Evolutionary conservation across 2,329 filamentous ascomycete species (phyloP).

Genomic region (Triangularia setosa): DNA sequence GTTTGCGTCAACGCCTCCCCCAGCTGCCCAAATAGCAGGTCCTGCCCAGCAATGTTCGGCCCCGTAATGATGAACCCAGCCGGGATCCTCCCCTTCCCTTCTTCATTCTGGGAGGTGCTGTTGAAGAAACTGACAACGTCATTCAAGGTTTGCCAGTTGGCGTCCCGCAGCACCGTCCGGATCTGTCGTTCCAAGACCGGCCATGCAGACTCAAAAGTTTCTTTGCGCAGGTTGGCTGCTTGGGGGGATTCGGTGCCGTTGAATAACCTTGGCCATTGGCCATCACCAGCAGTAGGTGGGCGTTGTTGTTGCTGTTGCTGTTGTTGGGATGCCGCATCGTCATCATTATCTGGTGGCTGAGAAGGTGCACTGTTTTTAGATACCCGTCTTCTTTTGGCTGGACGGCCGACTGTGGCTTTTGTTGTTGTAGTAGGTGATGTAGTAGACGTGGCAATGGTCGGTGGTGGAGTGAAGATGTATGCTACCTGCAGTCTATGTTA

Average conservation of each 20-base stretch:
- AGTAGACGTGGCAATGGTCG: conserved; percentile 31
- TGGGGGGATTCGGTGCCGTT: conserved; percentile 49
- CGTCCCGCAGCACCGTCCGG: conserved; percentile 57
- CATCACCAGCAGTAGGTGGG: conserved; percentile 19
- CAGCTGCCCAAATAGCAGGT: conserved; percentile 68
- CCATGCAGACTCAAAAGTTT: conserved; percentile 63
- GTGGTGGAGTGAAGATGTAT: conserved; percentile 57
- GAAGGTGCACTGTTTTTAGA: conserved; percentile 29
- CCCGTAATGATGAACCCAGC: conserved; percentile 73
- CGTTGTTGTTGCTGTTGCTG: conserved; percentile 6
- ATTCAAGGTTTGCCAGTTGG: conserved; percentile 57
- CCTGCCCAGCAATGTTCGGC: conserved; percentile 72
- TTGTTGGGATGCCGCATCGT: neutral
- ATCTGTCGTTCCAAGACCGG: conserved; percentile 59
- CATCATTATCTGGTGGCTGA: neutral
- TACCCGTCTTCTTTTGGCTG: conserved; percentile 57
- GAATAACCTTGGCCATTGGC: conserved; percentile 49
- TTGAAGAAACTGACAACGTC: conserved; percentile 56
- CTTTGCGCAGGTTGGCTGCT: conserved; percentile 50
- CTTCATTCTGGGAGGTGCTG: neutral
- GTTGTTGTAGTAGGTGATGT: conserved; percentile 17
- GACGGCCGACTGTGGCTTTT: conserved; percentile 30
- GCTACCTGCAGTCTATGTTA: conserved; percentile 45
- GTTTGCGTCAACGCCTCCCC: conserved; percentile 48
- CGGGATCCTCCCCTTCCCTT: conserved; percentile 50